Conservation (phyloP, 1,284 basidiomycete genomes). For the Erythrobasidium hasegawianum region DNA sequence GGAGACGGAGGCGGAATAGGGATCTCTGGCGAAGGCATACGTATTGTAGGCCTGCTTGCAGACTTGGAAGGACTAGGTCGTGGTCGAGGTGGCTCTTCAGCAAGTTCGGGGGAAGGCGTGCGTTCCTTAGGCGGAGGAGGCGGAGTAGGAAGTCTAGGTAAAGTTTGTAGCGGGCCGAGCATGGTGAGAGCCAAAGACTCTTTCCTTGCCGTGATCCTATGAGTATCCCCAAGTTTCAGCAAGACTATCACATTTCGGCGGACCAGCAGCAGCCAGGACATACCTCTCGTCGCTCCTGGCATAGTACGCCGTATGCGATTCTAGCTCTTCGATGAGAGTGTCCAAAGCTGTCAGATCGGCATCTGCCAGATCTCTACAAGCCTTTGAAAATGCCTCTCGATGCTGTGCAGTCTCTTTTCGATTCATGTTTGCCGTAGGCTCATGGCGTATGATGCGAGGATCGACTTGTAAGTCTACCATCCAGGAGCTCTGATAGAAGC, state of each 20-base stretch:
- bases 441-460: neutral
- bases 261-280: no score
- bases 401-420: neutral
- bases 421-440: neutral
- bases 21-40: neutral
- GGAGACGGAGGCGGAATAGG: neutral
- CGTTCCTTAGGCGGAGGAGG: conserved; percentile 1
- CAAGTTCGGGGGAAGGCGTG: neutral
- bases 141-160: neutral
- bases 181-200: neutral
- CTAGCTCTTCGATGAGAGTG: neutral
- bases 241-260: no score
- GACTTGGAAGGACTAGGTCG: neutral
- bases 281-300: neutral
- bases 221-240: no score
- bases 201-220: neutral
- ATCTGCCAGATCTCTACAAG: neutral
- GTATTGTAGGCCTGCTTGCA: neutral
- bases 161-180: neutral
- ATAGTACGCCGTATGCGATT: neutral
- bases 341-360: neutral
- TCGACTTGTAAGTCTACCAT: conserved; percentile 20
- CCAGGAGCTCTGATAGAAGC: conserved; percentile 5
- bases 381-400: neutral
- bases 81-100: neutral